Conservation (phyloP, 768 basidiomycete species). For the Rhizopogon vesiculosus region DNA sequence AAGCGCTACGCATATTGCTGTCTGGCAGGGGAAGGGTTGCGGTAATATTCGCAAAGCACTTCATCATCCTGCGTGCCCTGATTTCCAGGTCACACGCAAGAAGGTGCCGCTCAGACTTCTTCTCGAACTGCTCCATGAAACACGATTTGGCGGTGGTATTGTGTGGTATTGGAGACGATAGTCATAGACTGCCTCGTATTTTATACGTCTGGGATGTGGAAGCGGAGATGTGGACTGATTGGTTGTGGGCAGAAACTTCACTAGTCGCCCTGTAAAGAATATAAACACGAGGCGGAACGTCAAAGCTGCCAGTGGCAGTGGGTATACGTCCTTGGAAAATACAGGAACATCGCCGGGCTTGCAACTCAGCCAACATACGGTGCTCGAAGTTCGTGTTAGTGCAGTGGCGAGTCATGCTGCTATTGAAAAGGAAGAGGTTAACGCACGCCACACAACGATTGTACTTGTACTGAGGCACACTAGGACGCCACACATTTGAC, state of each 20-base stretch:
- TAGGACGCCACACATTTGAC: background rate
- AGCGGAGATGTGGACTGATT: background rate
- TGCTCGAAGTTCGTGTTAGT: background rate
- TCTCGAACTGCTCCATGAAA: constrained; percentile 10
- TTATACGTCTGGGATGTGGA: constrained; percentile 11
- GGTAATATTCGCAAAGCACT: constrained; percentile 8
- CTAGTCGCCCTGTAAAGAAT: constrained; percentile 11
- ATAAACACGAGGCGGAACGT: constrained; percentile 21
- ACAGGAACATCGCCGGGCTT: background rate
- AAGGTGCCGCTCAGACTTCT: constrained; percentile 5
- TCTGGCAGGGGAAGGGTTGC: constrained; percentile 14
- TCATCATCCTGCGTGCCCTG: constrained; percentile 13
- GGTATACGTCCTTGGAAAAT: background rate
- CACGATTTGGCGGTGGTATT: background rate
- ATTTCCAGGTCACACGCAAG: constrained; percentile 10
- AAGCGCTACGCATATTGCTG: constrained; percentile 12
- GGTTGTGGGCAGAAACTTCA: constrained; percentile 20
- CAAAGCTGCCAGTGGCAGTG: constrained; percentile 5
- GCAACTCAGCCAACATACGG: too few species aligned
- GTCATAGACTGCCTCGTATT: background rate
- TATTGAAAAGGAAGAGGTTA: background rate
- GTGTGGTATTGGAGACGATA: background rate
- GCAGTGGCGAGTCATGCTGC: background rate
- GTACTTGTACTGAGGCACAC: background rate
- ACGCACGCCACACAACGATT: background rate